Conservation (phyloP, 2,329 filamentous ascomycete genomes). For the Stagonosporopsis vannaccii region DNA sequence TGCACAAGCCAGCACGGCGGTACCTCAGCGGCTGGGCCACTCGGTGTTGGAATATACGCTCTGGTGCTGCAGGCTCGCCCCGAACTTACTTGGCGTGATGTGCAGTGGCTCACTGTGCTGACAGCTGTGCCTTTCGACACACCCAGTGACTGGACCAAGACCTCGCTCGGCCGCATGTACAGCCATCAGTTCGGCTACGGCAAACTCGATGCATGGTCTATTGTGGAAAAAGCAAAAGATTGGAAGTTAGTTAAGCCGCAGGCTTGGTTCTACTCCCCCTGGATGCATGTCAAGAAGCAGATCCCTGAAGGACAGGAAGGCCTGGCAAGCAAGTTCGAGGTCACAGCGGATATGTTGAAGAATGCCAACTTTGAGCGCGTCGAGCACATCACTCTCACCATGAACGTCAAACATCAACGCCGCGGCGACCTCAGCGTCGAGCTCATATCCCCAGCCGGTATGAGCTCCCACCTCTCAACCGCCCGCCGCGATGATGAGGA, state of each 20-base stretch:
- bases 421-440: conserved; percentile 94
- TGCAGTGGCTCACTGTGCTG: conserved; percentile 88
- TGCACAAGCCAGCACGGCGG: conserved; percentile 89
- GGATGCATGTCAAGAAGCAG: conserved; percentile 84
- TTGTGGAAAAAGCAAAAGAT: conserved; percentile 84
- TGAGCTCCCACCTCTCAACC: conserved; percentile 84
- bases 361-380: conserved; percentile 83
- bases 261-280: conserved; percentile 91
- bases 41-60: conserved; percentile 91
- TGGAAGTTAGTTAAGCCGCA: conserved; percentile 94
- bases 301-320: conserved; percentile 88
- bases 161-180: conserved; percentile 81
- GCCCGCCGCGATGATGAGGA: conserved; percentile 73
- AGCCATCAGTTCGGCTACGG: conserved; percentile 96
- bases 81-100: conserved; percentile 89
- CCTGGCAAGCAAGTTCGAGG: conserved; percentile 78
- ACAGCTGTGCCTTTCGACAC: conserved; percentile 83
- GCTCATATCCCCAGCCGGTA: conserved; percentile 79
- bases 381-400: conserved; percentile 96
- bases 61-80: conserved; percentile 85
- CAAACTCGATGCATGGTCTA: conserved; percentile 86
- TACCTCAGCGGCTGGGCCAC: conserved; percentile 91
- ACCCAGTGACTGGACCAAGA: conserved; percentile 82
- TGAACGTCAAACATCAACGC: conserved; percentile 89
- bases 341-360: conserved; percentile 81